Base-by-base conservation (phyloP, 2,329 filamentous ascomycete species). In the Beauveria brongniartii region DNA sequence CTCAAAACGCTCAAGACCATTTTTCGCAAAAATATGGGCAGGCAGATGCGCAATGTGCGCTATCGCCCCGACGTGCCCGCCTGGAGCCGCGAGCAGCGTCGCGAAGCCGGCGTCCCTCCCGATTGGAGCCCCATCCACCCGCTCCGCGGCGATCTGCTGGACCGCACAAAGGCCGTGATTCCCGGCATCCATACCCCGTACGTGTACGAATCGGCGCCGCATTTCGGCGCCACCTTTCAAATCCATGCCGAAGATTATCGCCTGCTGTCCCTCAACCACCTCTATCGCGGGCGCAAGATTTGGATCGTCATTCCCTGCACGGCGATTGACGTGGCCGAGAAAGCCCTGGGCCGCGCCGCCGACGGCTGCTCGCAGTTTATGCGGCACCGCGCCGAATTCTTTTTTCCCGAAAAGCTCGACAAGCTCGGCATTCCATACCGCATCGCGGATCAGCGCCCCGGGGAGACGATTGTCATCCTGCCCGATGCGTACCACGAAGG, bases 241-340 rank as follows among this genome's bases (percentile, higher is more conserved):
- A 71, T 75, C 20, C 73, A 75, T 37, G 73, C 73, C n/a, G 73
- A 75, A 59, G 73, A 75, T 52, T 75, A 73, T 40, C 71, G 73
- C 9, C 67, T 75, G 10, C 69, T 73, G 5, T 75, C 73, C 0
- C 66, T 75, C 2, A 75, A 75, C 48, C 73, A 75, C 41, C 65
- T 75, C 3, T 75, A 75, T 66, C 71, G 70, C 54, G 73, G 73
- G 3, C 72, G 73, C 62, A 75, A 75, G 64, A 75, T 75, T 18
- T 75, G 73, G 73, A 69, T 75, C 14, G 71, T 75, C 26, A 67
- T 75, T 0, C 73, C 73, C 5, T 70, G 72, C 20, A 73, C 72
- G 1, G 71, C 70, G 18, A 70, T 75, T 34, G 68, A 72, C 46
- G 37, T 70, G 30, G 72, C 73, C 8, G 73, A 75, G 61, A 63